Evolutionary conservation across 805 yeast species (phyloP), one percentile per base, ranked within the genome.

Genomic region (Tetrapisispora fleetii): DNA sequence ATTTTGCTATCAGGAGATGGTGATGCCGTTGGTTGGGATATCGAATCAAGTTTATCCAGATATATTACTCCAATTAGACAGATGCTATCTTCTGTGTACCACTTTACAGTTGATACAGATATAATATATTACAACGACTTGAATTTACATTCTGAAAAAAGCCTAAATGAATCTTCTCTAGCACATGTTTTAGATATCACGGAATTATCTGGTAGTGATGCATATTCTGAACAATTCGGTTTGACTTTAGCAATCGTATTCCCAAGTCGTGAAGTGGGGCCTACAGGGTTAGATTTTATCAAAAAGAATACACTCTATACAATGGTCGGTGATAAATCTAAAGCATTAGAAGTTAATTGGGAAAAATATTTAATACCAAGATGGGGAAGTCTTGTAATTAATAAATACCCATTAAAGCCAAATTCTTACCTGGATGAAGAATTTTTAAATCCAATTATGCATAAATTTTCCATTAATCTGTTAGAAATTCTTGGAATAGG

Each of bases 131-230:
- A 59, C 49, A 64, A 72, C 28, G 73, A 69, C 44, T 57, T 71
- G 43, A 57, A 65, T 40, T 48, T 68, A 35, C 64, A 64, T 41
- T 51, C 67, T 2, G 57, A 64, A 24, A 56, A 56, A 17, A 43
- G 47, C 22, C 53, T 61, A 16, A 53, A 57, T 9, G 68, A 82
- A 17, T 69, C 71, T 24, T n/a, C 45, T 2, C 70, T 90, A 35
- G 75, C 95, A 1, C 83, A 91, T 16, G 79, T 86, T 54, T 77
- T 90, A 51, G 93, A 91, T 65, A 80, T 80, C 55, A 89, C 93
- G 2, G 95, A 85, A 55, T 85, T 66, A 24, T 73, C 83, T 52
- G 64, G 80, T 1, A 70, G 74, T 42, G 71, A 72, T 46, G 74
- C 74, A 55, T 79, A 77, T 56, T 68, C 79, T 1, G 77, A 80